Evolutionary conservation across 257 asterid genomes (phyloP).

Genomic region (Echites panduratus): DNA sequence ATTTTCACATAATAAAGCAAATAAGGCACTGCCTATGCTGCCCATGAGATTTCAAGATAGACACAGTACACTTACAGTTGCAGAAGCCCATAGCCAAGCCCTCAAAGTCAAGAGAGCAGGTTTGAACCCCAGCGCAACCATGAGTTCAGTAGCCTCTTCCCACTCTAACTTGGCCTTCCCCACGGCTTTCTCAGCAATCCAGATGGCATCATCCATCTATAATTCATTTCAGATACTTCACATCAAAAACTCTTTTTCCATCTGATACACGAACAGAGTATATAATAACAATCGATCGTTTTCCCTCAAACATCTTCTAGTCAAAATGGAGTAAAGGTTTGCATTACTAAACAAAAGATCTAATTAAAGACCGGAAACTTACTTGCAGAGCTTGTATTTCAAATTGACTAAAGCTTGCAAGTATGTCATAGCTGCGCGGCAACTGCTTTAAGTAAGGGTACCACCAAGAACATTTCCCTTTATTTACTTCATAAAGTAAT

Average conservation of each 20-base stretch:
- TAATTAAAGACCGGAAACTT: conserved; percentile 20
- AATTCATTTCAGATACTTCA: conserved; percentile 25
- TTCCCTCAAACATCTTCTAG: not conserved
- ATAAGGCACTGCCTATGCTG: not conserved
- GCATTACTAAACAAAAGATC: conserved; percentile 3
- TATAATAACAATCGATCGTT: not conserved
- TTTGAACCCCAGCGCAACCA: conserved; percentile 57
- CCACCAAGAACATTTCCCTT: conserved; percentile 73
- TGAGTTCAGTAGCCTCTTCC: conserved; percentile 47
- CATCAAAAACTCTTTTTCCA: conserved; percentile 18
- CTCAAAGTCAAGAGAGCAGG: conserved; percentile 43
- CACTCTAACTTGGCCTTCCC: conserved; percentile 55
- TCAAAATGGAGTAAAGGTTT: not conserved
- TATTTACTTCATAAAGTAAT: conserved; percentile 70
- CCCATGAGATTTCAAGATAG: not conserved
- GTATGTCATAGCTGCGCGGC: conserved; percentile 69
- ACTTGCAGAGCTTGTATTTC: conserved; percentile 88
- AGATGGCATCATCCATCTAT: conserved; percentile 86
- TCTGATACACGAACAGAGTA: not conserved
- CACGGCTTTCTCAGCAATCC: conserved; percentile 74
- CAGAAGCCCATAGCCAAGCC: conserved; percentile 95
- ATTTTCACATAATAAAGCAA: not conserved
- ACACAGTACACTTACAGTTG: conserved; percentile 51
- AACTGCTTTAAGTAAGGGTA: conserved; percentile 74
- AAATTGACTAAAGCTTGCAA: conserved; percentile 50